Percentiles rank a stretch among this genome's conserved stretches.
These are phyloP conservation scores for Eucalyptus sideroxylon DNA, from an alignment of 345 rosid species.

Conservation along the genomic window DNA sequence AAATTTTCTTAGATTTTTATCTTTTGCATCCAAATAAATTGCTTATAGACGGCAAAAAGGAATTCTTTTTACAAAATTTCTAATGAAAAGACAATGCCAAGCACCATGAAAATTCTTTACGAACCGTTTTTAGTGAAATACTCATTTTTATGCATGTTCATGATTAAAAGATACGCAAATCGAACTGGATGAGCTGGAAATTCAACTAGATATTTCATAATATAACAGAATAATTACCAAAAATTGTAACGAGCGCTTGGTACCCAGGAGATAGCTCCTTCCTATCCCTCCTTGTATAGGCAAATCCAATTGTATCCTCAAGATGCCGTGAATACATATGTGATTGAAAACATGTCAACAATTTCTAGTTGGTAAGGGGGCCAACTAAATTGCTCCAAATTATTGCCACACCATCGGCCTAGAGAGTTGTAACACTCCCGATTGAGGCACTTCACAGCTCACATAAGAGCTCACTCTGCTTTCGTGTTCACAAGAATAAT, in stretches of 20 bases:
- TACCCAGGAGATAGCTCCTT: neutral
- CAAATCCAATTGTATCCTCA: neutral
- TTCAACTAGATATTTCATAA: neutral
- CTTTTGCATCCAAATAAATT: too few relatives aligned
- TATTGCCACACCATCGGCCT: neutral
- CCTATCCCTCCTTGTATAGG: neutral
- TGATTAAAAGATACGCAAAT: neutral
- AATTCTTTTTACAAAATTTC: too few relatives aligned
- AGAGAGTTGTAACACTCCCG: neutral
- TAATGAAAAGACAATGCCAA: too few relatives aligned
- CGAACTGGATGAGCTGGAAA: neutral
- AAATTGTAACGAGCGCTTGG: neutral
- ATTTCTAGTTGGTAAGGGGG: accelerated
- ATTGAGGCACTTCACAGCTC: neutral
- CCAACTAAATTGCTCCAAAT: neutral
- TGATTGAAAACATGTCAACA: neutral
- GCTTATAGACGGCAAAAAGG: too few relatives aligned
- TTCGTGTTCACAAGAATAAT: neutral
- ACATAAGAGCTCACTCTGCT: neutral
- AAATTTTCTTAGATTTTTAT: too few relatives aligned
- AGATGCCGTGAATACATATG: accelerated
- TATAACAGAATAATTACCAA: neutral
- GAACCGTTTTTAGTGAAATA: too few relatives aligned
- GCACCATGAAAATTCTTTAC: too few relatives aligned
- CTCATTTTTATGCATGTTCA: too few relatives aligned